These are phyloP conservation scores for Polyporus arcularius DNA, from an alignment of 768 basidiomycete species.

Conservation along the genomic window DNA sequence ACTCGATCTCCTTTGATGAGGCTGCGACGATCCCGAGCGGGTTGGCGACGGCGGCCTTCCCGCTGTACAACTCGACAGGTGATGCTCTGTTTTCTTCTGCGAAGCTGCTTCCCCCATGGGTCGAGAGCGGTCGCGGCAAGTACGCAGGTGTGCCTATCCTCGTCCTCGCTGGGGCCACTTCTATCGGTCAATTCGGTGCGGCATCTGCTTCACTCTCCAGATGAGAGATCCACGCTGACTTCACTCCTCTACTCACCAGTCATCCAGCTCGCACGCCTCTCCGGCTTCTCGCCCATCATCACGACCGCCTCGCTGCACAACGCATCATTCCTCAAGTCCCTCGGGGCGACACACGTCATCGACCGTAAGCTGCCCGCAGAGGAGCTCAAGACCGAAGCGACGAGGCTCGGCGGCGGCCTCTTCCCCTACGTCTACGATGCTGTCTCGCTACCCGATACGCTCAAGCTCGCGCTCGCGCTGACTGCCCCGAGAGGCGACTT, in stretches of 20 bases:
- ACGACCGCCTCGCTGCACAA: constrained; percentile 30
- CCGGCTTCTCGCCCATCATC: constrained; percentile 34
- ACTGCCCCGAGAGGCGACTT: constrained; percentile 25
- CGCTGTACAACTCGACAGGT: constrained; percentile 9
- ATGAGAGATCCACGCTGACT: background rate
- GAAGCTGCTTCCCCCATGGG: constrained; percentile 24
- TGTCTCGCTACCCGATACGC: constrained; percentile 23
- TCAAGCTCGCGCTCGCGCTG: constrained; percentile 15
- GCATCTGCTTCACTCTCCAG: background rate
- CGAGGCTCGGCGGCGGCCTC: constrained; percentile 21
- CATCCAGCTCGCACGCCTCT: constrained; percentile 30
- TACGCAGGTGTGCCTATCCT: constrained; percentile 28
- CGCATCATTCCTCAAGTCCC: constrained; percentile 19
- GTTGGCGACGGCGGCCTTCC: constrained; percentile 12
- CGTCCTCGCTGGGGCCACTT: constrained; percentile 28
- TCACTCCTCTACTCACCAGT: constrained; percentile 3
- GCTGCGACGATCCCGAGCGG: constrained; percentile 16
- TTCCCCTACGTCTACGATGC: constrained; percentile 27
- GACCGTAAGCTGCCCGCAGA: constrained; percentile 24
- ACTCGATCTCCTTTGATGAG: constrained; percentile 13
- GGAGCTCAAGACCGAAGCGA: constrained; percentile 10
- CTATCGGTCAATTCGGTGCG: constrained; percentile 32
- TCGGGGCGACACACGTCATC: constrained; percentile 31
- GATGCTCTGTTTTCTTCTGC: constrained; percentile 15
- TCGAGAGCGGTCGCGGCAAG: constrained; percentile 20